phyloP scores from a whole-genome alignment of 139 green algal genomes.

The Coelastrella sp. region DNA sequence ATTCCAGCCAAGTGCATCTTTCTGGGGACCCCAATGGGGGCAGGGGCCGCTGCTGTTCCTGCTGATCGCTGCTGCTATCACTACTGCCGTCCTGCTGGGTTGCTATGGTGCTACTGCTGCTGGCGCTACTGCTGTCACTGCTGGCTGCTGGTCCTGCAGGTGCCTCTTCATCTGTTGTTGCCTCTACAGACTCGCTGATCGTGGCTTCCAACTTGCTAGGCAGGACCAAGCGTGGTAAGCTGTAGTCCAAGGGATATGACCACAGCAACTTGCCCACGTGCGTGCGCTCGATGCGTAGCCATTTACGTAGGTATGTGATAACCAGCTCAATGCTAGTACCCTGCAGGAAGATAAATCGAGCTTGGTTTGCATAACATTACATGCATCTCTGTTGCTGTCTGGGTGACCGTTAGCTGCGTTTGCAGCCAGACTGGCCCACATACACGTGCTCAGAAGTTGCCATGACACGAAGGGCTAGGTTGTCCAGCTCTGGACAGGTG shows the following conservation, averaged over 20 bases:
- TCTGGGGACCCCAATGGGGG: not conserved
- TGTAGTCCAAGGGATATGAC: conserved; percentile 40
- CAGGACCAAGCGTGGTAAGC: conserved; percentile 19
- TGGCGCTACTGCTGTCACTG: not conserved
- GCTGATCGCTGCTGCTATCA: not conserved
- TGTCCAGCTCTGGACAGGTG: no score
- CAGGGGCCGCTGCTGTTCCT: not conserved
- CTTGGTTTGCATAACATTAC: no score
- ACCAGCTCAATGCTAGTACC: conserved; percentile 37
- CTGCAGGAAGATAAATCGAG: not conserved
- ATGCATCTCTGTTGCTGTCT: no score
- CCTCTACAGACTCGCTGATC: no score
- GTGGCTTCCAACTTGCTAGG: not conserved
- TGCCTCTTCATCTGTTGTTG: not conserved
- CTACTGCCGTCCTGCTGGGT: not conserved
- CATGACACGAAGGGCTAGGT: no score
- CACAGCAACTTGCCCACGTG: conserved; percentile 31
- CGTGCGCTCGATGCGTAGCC: conserved; percentile 36
- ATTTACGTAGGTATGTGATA: conserved; percentile 39
- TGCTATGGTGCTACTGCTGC: not conserved
- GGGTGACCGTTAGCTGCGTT: not conserved
- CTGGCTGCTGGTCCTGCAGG: not conserved
- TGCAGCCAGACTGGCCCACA: not conserved
- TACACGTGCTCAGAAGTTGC: no score
- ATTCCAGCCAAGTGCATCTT: not conserved